Percentiles rank a stretch among this genome's conserved stretches.
Evolutionary conservation across 495 filamentous ascomycete species (phyloP).

Genomic region (Podospora fimiseda): DNA sequence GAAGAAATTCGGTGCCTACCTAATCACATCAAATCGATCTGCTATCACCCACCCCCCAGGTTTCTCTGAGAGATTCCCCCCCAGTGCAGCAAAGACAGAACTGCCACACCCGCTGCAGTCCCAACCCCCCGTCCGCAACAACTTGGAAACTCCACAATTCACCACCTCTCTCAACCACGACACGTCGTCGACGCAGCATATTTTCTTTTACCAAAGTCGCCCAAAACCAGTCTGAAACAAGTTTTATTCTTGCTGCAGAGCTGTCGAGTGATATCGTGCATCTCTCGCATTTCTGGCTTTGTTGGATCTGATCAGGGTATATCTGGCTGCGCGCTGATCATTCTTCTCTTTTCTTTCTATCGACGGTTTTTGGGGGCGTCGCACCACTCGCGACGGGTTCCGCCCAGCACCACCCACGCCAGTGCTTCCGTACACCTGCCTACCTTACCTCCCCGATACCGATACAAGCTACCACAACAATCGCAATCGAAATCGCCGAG

Average conservation of each 20-base stretch:
- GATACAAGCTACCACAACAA: slow-evolving; percentile 7
- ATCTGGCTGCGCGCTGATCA: not conserved
- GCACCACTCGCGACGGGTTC: slow-evolving; percentile 4
- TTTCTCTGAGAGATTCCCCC: not conserved
- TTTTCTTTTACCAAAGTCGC: slow-evolving; percentile 13
- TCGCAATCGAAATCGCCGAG: slow-evolving; percentile 11
- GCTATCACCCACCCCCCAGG: not conserved
- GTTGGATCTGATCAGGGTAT: not conserved
- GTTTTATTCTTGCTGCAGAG: not conserved
- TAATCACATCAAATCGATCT: not conserved
- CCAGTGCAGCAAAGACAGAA: too few species aligned
- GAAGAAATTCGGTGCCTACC: too few species aligned
- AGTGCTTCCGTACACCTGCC: not conserved
- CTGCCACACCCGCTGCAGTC: slow-evolving; percentile 4
- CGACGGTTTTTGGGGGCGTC: slow-evolving; percentile 2
- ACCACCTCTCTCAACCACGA: slow-evolving; percentile 27
- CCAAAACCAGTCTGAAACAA: slow-evolving; percentile 13
- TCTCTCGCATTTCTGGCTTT: not conserved
- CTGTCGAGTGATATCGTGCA: slow-evolving; percentile 3
- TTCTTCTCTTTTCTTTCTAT: not conserved
- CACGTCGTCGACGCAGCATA: slow-evolving; percentile 25
- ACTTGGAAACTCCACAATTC: slow-evolving; percentile 24
- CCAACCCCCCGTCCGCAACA: slow-evolving; percentile 27
- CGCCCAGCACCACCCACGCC: slow-evolving; percentile 2
- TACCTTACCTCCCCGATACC: not conserved